phyloP scores from a whole-genome alignment of 2,329 filamentous ascomycete species.

The Fusarium virguliforme region DNA sequence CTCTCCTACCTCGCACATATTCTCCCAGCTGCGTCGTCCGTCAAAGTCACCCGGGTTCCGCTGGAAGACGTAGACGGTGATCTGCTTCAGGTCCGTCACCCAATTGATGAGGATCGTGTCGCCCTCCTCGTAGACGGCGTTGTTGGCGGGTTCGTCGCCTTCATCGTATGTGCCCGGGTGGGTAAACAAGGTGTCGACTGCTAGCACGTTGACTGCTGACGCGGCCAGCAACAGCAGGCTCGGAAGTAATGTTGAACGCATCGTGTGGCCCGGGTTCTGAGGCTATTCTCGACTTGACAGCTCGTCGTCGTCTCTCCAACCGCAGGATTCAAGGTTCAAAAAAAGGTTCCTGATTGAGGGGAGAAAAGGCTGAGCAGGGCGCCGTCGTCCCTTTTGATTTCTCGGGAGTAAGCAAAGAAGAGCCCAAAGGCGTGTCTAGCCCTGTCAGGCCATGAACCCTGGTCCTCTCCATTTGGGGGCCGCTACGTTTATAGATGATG shows the following conservation, averaged over 20 bases:
- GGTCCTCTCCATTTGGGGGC: constrained; percentile 3
- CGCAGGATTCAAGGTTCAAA: neutral
- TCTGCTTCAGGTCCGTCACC: constrained; percentile 19
- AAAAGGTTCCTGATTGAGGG: neutral
- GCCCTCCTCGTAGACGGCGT: constrained; percentile 14
- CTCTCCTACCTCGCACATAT: constrained; percentile 13
- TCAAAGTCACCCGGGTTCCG: neutral
- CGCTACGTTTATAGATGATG: constrained; percentile 10
- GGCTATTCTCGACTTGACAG: neutral
- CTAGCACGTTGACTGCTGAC: constrained; percentile 9
- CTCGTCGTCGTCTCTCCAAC: neutral
- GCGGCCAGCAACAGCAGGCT: constrained; percentile 39
- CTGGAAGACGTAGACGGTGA: constrained; percentile 13
- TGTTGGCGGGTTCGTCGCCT: constrained; percentile 1
- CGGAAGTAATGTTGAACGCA: constrained; percentile 65
- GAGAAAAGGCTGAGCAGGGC: neutral
- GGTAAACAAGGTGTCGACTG: constrained; percentile 14
- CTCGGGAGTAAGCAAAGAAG: neutral
- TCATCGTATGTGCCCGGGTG: constrained; percentile 17
- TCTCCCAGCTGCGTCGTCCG: neutral
- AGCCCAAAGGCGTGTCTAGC: constrained; percentile 5
- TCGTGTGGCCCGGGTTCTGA: constrained; percentile 27
- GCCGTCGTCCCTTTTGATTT: neutral
- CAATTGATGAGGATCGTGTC: constrained; percentile 26
- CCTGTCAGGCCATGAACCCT: constrained; percentile 11